Percentiles rank a stretch among this genome's conserved stretches.
These are phyloP conservation scores for Melanogaster broomeanus DNA, from an alignment of 768 basidiomycete species.

Conservation along the genomic window DNA sequence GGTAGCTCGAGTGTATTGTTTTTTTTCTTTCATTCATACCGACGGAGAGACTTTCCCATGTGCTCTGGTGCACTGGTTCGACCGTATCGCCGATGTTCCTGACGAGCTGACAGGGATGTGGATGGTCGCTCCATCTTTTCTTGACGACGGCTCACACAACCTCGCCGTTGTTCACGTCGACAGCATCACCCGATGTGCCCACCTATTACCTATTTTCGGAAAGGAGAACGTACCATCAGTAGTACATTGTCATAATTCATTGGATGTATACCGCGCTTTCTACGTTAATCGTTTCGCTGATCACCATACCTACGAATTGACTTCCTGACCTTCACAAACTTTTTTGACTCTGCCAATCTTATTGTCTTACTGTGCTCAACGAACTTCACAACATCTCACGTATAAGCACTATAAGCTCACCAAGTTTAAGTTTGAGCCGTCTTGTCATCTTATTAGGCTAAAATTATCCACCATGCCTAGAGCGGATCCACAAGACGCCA, in stretches of 20 bases:
- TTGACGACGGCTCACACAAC: neutral
- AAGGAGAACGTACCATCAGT: conserved; percentile 7
- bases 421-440: too few relatives aligned
- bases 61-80: conserved; percentile 23
- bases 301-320: conserved; percentile 24
- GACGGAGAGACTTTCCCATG: conserved; percentile 7
- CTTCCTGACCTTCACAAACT: too few relatives aligned
- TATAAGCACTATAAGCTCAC: too few relatives aligned
- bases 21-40: conserved; percentile 12
- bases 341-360: too few relatives aligned
- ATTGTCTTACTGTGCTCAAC: too few relatives aligned
- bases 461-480: too few relatives aligned
- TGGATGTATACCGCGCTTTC: conserved; percentile 23
- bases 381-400: too few relatives aligned
- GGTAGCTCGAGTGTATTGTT: conserved; percentile 9
- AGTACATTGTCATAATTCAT: conserved; percentile 5
- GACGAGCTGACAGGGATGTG: conserved; percentile 24
- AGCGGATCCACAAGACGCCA: neutral
- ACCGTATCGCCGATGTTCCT: conserved; percentile 7
- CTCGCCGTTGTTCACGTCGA: conserved; percentile 23
- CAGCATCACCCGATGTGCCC: conserved; percentile 10
- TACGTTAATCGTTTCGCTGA: conserved; percentile 34
- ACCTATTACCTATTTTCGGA: conserved; percentile 33
- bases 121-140: conserved; percentile 11
- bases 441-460: too few relatives aligned